Evolutionary conservation across 2,329 filamentous ascomycete genomes (phyloP).

Genomic region (Neurospora sp.): DNA sequence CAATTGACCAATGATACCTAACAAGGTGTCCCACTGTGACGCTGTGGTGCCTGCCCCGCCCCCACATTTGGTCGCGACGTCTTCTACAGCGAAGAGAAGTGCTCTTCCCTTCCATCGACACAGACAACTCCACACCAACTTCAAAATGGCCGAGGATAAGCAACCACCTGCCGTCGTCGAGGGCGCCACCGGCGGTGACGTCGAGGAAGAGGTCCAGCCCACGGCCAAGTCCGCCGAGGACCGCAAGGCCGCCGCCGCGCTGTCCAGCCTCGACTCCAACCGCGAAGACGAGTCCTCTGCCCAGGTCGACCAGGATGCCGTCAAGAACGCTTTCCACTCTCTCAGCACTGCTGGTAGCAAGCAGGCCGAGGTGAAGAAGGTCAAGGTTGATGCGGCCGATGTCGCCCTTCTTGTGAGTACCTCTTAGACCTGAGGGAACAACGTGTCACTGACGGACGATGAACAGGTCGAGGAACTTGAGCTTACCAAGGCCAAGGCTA

Average conservation of each 20-base stretch:
- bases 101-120: not conserved
- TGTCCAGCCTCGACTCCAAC: slow-evolving; percentile 57
- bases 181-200: slow-evolving; percentile 49
- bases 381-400: slow-evolving; percentile 68
- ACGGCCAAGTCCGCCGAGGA: slow-evolving; percentile 61
- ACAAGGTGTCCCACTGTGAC: not conserved
- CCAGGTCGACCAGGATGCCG: slow-evolving; percentile 59
- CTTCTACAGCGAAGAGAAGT: not conserved
- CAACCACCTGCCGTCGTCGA: slow-evolving; percentile 50
- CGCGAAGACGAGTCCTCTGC: slow-evolving; percentile 35
- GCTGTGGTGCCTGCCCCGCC: not conserved
- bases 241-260: slow-evolving; percentile 65
- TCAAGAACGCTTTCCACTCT: slow-evolving; percentile 62
- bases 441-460: not conserved
- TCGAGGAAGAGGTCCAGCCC: slow-evolving; percentile 44
- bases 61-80: not conserved
- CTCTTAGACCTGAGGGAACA: not conserved
- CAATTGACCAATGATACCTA: not conserved
- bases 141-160: slow-evolving; percentile 49
- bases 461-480: slow-evolving; percentile 60
- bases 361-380: slow-evolving; percentile 42
- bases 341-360: slow-evolving; percentile 32
- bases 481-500: slow-evolving; percentile 60
- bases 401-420: slow-evolving; percentile 55
- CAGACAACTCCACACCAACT: not conserved